Percentiles rank a stretch among this genome's conserved stretches.
These are phyloP conservation scores for Lycium barbarum DNA, from an alignment of 257 asterid genomes.

Conservation along the genomic window DNA sequence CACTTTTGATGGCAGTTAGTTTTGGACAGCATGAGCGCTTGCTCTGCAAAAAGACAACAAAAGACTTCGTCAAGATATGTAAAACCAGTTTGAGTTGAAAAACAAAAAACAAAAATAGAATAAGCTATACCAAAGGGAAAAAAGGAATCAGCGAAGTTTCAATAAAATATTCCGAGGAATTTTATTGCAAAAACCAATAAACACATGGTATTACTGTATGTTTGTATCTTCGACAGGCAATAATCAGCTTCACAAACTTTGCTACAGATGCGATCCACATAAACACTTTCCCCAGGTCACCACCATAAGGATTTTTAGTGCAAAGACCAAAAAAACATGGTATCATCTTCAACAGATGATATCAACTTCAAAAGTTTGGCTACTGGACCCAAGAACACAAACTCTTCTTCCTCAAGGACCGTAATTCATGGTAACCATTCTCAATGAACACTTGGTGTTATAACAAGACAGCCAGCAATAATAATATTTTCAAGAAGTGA, in stretches of 20 bases:
- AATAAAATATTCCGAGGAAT: neutral
- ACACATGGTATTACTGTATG: neutral
- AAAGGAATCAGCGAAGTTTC: neutral
- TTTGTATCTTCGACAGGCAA: neutral
- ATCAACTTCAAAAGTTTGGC: neutral
- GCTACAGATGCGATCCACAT: neutral
- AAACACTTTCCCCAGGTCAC: neutral
- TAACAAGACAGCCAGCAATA: neutral
- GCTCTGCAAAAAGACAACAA: constrained; percentile 62
- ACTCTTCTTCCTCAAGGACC: neutral
- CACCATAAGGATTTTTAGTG: neutral
- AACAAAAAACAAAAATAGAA: neutral
- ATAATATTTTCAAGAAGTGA: neutral
- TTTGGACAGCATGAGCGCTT: constrained; percentile 91
- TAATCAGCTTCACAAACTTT: neutral
- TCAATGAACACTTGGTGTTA: neutral
- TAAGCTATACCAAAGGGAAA: neutral
- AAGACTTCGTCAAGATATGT: neutral
- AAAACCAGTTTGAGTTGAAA: neutral
- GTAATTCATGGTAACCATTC: neutral
- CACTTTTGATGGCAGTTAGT: constrained; percentile 84
- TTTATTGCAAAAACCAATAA: neutral
- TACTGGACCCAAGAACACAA: neutral
- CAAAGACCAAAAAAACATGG: neutral
- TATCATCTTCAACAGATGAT: neutral